These are phyloP conservation scores for Tylopilus balloui DNA, from an alignment of 768 basidiomycete species.

Conservation along the genomic window DNA sequence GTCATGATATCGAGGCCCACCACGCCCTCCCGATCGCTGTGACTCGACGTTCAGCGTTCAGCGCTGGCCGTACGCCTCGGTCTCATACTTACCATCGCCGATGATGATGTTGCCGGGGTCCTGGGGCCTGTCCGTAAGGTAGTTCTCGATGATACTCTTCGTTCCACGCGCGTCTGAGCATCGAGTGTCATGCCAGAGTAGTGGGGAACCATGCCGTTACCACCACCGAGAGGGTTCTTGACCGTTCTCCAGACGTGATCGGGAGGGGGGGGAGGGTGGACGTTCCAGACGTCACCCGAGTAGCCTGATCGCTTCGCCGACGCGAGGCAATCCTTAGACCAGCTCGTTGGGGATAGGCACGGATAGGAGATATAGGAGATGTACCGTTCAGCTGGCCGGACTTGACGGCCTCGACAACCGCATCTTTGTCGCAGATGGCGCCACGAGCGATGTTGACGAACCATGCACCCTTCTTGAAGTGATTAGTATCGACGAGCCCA, in stretches of 20 bases:
- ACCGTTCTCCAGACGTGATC: conserved; percentile 84
- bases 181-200: conserved; percentile 89
- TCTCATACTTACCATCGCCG: conserved; percentile 49
- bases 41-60: too few species aligned
- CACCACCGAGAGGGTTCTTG: conserved; percentile 77
- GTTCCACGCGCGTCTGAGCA: conserved; percentile 79
- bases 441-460: conserved; percentile 93
- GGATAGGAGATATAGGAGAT: background rate
- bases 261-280: conserved; percentile 80
- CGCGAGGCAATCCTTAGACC: background rate
- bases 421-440: conserved; percentile 84
- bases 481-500: conserved; percentile 73
- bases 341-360: background rate
- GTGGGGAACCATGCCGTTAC: conserved; percentile 88
- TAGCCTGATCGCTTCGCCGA: conserved; percentile 19
- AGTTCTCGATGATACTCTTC: conserved; percentile 68
- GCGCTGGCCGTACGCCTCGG: conserved; percentile 39
- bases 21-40: too few species aligned
- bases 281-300: conserved; percentile 73
- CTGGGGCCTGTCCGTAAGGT: conserved; percentile 58
- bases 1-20: background rate
- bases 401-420: conserved; percentile 69
- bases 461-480: conserved; percentile 92
- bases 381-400: conserved; percentile 67
- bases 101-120: conserved; percentile 81